Conservation (phyloP, 495 filamentous ascomycete genomes). For the Xylaria telfairii region DNA sequence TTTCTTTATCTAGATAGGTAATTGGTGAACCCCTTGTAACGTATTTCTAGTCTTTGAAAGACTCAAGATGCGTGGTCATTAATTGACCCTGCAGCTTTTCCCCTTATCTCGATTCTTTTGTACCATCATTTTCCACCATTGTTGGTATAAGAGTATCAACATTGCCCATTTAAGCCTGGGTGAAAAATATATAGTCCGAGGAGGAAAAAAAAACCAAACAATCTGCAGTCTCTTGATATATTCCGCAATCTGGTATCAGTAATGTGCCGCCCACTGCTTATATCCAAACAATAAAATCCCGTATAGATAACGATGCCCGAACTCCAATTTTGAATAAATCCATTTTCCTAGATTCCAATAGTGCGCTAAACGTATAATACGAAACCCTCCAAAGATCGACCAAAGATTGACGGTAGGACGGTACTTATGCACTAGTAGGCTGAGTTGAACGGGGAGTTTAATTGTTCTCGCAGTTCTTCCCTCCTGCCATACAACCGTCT, state of each 20-base stretch:
- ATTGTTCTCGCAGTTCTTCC: not conserved
- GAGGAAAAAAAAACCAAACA: not conserved
- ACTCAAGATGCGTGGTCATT: not conserved
- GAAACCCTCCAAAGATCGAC: not conserved
- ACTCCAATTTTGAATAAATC: constrained; percentile 12
- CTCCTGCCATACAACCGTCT: not conserved
- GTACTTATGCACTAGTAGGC: not conserved
- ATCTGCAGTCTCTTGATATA: constrained; percentile 11
- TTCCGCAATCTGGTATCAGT: constrained; percentile 21
- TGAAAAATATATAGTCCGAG: not conserved
- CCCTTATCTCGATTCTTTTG: not conserved
- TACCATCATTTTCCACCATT: not conserved
- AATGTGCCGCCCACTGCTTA: constrained; percentile 10
- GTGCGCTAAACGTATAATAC: not conserved
- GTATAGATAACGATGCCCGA: constrained; percentile 8
- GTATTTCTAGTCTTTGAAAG: constrained; percentile 9
- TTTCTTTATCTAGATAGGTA: not conserved
- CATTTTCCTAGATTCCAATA: not conserved
- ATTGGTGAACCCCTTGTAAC: not conserved
- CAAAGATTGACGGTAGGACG: not conserved
- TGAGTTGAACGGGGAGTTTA: not conserved
- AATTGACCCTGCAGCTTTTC: not conserved
- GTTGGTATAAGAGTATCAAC: not conserved
- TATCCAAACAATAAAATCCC: constrained; percentile 2
- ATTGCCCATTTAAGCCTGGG: not conserved